Percentiles rank a stretch among this genome's conserved stretches.
Evolutionary conservation across 345 rosid species (phyloP).

Genomic region (Iberis pinnata): DNA sequence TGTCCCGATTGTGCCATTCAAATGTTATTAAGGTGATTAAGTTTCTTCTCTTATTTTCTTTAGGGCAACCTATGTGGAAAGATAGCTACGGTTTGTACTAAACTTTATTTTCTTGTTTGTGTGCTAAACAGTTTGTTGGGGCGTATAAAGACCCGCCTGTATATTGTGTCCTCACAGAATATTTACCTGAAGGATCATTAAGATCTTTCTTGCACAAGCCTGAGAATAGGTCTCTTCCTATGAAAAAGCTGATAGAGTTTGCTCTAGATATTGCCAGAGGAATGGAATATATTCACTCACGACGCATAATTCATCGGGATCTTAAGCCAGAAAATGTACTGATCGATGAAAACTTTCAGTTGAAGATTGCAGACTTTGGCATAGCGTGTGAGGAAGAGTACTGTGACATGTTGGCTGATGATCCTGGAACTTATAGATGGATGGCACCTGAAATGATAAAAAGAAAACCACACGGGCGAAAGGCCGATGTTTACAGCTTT

Average conservation of each 20-base stretch:
- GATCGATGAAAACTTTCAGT: constrained; percentile 55
- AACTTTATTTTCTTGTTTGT: constrained; percentile 22
- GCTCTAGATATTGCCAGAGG: constrained; percentile 84
- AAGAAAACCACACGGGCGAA: constrained; percentile 68
- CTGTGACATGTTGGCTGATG: constrained; percentile 81
- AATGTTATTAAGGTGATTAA: constrained; percentile 76
- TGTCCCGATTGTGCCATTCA: constrained; percentile 62
- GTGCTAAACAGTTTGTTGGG: constrained; percentile 52
- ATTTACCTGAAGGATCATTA: constrained; percentile 69
- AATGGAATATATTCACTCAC: constrained; percentile 89
- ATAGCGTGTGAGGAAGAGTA: constrained; percentile 88
- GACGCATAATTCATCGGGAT: constrained; percentile 84
- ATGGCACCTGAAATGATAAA: constrained; percentile 99
- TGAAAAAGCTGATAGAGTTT: constrained; percentile 51
- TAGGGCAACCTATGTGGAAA: constrained; percentile 1
- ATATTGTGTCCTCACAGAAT: constrained; percentile 58
- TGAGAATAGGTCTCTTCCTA: constrained; percentile 62
- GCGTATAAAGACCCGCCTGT: constrained; percentile 75
- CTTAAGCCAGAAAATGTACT: constrained; percentile 95
- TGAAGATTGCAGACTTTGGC: constrained; percentile 95
- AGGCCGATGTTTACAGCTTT: constrained; percentile 90
- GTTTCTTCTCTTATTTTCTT: background rate
- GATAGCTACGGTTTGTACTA: background rate
- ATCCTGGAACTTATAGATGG: constrained; percentile 98
- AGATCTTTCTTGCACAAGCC: constrained; percentile 92